Evolutionary conservation across 192 early-diverging fungal genomes (phyloP), one percentile per base, ranked within the genome.

Genomic region (Cetraspora pellucida): DNA sequence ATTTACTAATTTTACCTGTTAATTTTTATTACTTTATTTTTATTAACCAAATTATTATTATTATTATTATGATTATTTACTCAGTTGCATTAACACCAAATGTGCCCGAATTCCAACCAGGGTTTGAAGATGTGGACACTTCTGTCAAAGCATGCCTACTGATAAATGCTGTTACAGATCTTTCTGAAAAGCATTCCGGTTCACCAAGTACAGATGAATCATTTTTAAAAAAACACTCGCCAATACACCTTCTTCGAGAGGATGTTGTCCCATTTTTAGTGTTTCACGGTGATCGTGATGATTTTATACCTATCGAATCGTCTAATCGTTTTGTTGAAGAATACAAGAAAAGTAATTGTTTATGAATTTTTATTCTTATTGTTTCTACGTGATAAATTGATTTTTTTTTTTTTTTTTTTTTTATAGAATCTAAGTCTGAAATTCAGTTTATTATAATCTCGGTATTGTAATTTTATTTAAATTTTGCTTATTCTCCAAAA

Each of bases 111-210:
- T 84, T 81, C 60, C 85, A 88, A 74, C 85, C 84, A 30, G 88
- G 86, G 50, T 90, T 90, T 67, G 87, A 88, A 70, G n/a, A 71
- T 8, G 82, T 87, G 46, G 87, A 91, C 77, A 91, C 90, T 0
- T 74, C 80, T 37, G 85, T 91, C 2, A 85, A 89, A 44, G 90
- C 88, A 43, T 83, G 81, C 21, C 68, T 89, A 6, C 77, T 83
- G 27, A 76, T 90, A 19, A 86, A 83, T 60, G 80, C 86, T 9
- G 76, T 86, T 4, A 52, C 84, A 47, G 87, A 89, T n/a, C 63
- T 89, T 16, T 82, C 82, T 14, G 80, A 85, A 31, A 57, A 77
- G 45, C 82, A 85, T 63, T 81, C 83, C 1, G 65, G 52, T 30
- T 67, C 71, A 10, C 63, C 49, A 44, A 67, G 6, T 4, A 65